Conservation (phyloP, 1,139 yeast species). For the Magnusiomyces fungicola region DNA sequence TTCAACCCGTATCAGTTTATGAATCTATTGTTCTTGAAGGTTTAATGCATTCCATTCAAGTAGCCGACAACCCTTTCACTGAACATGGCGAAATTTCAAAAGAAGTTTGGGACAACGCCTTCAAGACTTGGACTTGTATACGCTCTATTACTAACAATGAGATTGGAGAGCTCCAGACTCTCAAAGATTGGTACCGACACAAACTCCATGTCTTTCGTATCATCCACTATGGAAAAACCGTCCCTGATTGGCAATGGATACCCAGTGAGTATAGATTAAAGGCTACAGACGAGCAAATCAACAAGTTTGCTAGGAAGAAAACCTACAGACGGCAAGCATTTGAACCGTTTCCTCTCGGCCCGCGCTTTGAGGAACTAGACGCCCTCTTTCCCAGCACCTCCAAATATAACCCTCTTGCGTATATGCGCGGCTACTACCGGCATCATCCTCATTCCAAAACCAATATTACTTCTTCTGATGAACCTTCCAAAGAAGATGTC, state of each 20-base stretch:
- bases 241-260: slow-evolving; percentile 5
- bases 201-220: slow-evolving; percentile 7
- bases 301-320: slow-evolving; percentile 4
- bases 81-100: slow-evolving; percentile 2
- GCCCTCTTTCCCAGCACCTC: slow-evolving; percentile 6
- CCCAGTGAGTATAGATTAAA: slow-evolving; percentile 1
- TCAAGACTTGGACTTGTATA: slow-evolving; percentile 5
- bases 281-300: slow-evolving; percentile 8
- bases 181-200: slow-evolving; percentile 7
- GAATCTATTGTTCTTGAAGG: slow-evolving; percentile 6
- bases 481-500: not conserved
- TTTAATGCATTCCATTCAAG: slow-evolving; percentile 4
- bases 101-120: slow-evolving; percentile 1
- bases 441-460: not conserved
- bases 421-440: slow-evolving; percentile 1
- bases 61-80: not conserved
- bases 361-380: slow-evolving; percentile 5
- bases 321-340: slow-evolving; percentile 6
- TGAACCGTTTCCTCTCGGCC: slow-evolving; percentile 6
- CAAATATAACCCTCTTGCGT: slow-evolving; percentile 6
- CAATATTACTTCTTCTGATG: not conserved
- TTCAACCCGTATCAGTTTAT: slow-evolving; percentile 5
- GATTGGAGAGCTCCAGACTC: slow-evolving; percentile 5
- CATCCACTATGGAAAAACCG: slow-evolving; percentile 7
- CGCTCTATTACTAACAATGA: slow-evolving; percentile 4